phyloP scores from a whole-genome alignment of 495 filamentous ascomycete species.

The Immersiella caudata region DNA sequence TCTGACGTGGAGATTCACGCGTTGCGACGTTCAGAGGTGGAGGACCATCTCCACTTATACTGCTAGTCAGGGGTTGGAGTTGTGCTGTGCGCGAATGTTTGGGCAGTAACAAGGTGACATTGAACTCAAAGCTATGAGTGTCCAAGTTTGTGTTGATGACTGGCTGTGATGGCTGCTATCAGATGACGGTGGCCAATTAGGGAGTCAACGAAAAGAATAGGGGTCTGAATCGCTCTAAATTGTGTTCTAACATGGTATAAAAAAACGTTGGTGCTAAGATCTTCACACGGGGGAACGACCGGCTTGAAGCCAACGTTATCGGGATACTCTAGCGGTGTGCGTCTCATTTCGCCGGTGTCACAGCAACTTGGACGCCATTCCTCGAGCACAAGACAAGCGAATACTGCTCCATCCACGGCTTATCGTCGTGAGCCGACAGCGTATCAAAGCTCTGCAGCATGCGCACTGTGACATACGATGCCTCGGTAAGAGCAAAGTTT shows the following conservation, averaged over 20 bases:
- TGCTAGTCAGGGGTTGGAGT: too few relatives aligned
- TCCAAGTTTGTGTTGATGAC: too few relatives aligned
- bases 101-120: too few relatives aligned
- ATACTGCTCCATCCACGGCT: constrained; percentile 36
- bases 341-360: constrained; percentile 20
- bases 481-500: constrained; percentile 59
- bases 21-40: too few relatives aligned
- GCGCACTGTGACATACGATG: constrained; percentile 58
- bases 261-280: not conserved
- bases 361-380: constrained; percentile 30
- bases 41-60: too few relatives aligned
- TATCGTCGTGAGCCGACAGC: constrained; percentile 32
- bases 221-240: not conserved
- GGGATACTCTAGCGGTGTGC: not conserved
- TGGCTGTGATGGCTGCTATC: not conserved
- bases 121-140: too few relatives aligned
- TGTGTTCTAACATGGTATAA: not conserved
- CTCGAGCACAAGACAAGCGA: constrained; percentile 33
- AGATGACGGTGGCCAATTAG: not conserved
- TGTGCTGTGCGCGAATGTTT: too few relatives aligned
- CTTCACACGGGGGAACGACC: not conserved
- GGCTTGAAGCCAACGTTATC: not conserved
- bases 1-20: too few relatives aligned
- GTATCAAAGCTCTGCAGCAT: constrained; percentile 42
- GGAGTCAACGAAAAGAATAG: not conserved